Evolutionary conservation across 495 filamentous ascomycete genomes (phyloP), one percentile per base, ranked within the genome.

Genomic region (Aspergillus indologenus): DNA sequence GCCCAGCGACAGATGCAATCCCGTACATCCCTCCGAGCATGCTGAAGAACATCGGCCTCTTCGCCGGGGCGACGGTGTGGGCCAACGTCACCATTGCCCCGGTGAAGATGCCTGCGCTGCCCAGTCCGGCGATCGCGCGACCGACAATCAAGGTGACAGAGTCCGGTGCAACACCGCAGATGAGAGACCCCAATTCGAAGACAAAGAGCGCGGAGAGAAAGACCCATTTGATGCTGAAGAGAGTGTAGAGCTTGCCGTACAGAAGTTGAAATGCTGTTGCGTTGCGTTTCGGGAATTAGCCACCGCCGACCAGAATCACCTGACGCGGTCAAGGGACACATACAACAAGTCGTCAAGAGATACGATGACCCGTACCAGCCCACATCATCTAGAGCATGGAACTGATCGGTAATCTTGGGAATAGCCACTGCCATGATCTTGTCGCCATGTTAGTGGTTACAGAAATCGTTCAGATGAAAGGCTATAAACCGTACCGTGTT

Each of bases 51-150:
- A 77, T 64, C 0, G 82, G 79, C 18, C 81, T 72, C 49, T 75
- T 77, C 29, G 71, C 67, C 14, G 81, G 73, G 0, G 71, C 70
- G 2, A 77, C 72, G 0, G 70, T 55, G 54, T 79, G 70, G 22
- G 71, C 75, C 12, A 85, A 26, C 5, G 93, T 90, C 45, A 89
- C 79, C 45, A 92, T 73, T 0, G 84, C 83, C 5, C 91, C 91
- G 1, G 84, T 84, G 68, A 89, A 90, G 56, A 94, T 85, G 45
- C 89, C 91, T 3, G 88, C 86, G 21, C 77, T 77, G 8, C 89
- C 90, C 26, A 90, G 61, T 12, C 90, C 90, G 15, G 88, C 85
- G 44, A 92, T 75, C 17, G 90, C 88, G n/a, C 90, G 81, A 6
- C 90, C 90, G 56, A 90, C 65, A 64, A 92, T 91, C 29, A 93